phyloP scores from a whole-genome alignment of 129 eudicot species.

The Logfia minima region DNA sequence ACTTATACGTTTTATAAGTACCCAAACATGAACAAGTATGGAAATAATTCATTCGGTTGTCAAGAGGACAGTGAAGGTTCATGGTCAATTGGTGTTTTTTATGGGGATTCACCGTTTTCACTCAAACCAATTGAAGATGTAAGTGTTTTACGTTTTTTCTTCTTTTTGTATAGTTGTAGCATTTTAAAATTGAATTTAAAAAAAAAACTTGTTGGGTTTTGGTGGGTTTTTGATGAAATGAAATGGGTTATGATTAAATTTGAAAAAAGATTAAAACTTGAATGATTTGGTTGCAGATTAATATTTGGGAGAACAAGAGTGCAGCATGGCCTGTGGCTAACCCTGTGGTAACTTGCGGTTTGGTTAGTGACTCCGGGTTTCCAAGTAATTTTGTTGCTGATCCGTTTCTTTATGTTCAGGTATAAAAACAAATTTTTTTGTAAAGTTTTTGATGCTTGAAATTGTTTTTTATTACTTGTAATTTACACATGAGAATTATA shows the following conservation, averaged over 20 bases:
- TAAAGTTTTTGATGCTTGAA: neutral
- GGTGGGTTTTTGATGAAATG: neutral
- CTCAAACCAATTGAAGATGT: constrained; percentile 85
- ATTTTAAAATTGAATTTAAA: neutral
- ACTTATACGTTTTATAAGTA: constrained; percentile 26
- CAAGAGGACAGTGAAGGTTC: constrained; percentile 79
- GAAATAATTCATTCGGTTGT: constrained; percentile 43
- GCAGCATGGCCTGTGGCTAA: constrained; percentile 96
- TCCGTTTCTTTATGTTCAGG: constrained; percentile 84
- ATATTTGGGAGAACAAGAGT: constrained; percentile 63
- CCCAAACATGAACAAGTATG: neutral
- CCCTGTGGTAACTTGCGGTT: constrained; percentile 84
- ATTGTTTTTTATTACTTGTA: neutral
- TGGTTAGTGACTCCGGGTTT: constrained; percentile 62
- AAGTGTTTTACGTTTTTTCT: constrained; percentile 12
- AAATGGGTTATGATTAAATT: neutral
- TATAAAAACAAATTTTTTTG: constrained; percentile 13
- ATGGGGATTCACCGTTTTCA: constrained; percentile 76
- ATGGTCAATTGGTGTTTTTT: constrained; percentile 82
- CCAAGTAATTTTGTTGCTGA: constrained; percentile 96
- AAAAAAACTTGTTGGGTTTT: neutral
- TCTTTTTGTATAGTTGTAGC: neutral
- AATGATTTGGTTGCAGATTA: constrained; percentile 44
- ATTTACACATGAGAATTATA: neutral
- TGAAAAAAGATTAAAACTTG: neutral